These are phyloP conservation scores for Kodamaea plutei DNA, from an alignment of 1,139 yeast genomes.

Conservation along the genomic window DNA sequence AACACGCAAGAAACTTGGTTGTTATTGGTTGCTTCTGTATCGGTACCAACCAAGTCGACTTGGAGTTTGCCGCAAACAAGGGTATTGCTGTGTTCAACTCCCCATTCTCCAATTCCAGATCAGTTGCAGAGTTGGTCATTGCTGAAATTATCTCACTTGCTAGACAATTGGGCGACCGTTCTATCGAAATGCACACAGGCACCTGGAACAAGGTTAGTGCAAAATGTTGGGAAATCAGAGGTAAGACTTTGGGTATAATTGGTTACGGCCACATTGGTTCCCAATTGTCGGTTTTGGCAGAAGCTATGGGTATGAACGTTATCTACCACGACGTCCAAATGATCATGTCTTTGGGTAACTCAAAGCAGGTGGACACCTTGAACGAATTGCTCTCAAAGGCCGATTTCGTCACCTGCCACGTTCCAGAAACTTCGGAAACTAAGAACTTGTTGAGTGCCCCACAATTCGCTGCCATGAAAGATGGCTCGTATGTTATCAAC, in stretches of 20 bases:
- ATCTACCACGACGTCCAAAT: conserved; percentile 86
- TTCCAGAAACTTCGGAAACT: conserved; percentile 93
- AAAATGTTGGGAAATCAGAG: conserved; percentile 99
- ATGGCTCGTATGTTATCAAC: conserved; percentile 89
- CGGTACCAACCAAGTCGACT: conserved; percentile 97
- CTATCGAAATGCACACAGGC: conserved; percentile 93
- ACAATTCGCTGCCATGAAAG: conserved; percentile 94
- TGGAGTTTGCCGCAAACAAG: conserved; percentile 83
- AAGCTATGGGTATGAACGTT: conserved; percentile 97
- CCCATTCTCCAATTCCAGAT: conserved; percentile 97
- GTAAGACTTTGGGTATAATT: conserved; percentile 93
- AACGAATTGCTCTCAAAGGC: conserved; percentile 77
- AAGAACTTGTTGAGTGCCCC: conserved; percentile 84
- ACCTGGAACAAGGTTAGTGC: conserved; percentile 96
- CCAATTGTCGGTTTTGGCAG: conserved; percentile 94
- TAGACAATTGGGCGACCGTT: conserved; percentile 95
- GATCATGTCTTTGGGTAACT: conserved; percentile 96
- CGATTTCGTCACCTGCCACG: conserved; percentile 91
- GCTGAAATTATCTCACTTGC: conserved; percentile 93
- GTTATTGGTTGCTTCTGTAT: conserved; percentile 98
- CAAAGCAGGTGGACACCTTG: conserved; percentile 84
- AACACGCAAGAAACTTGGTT: conserved; percentile 84
- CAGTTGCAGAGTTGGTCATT: conserved; percentile 96
- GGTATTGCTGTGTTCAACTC: conserved; percentile 98
- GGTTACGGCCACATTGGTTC: conserved; percentile 99